Evolutionary conservation across 176 grass and related monocot genomes (phyloP).

Genomic region (Triticum turgidum): DNA sequence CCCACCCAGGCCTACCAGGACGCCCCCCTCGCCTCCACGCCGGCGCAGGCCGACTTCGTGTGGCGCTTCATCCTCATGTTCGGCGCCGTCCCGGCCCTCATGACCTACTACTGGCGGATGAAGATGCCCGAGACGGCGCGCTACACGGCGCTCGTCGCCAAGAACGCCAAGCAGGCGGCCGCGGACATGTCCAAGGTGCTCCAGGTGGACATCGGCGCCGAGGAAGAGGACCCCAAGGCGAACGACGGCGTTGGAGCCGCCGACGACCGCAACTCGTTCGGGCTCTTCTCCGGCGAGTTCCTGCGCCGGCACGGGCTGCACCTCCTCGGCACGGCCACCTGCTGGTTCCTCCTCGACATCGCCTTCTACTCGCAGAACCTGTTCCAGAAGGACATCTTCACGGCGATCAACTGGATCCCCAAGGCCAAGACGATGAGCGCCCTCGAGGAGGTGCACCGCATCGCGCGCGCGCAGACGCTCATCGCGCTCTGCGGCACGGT

Average conservation of each 20-base stretch:
- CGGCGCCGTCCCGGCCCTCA: slow-evolving; percentile 60
- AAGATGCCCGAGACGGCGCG: slow-evolving; percentile 86
- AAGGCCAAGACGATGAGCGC: slow-evolving; percentile 51
- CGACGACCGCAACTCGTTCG: slow-evolving; percentile 24
- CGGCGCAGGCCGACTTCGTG: slow-evolving; percentile 56
- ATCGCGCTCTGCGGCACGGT: slow-evolving; percentile 72
- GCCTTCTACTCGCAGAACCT: slow-evolving; percentile 91
- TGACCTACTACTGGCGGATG: slow-evolving; percentile 82
- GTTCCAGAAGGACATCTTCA: slow-evolving; percentile 84
- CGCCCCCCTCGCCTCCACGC: slow-evolving; percentile 36
- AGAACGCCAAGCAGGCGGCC: slow-evolving; percentile 63
- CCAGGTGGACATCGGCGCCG: slow-evolving; percentile 44
- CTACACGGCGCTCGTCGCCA: slow-evolving; percentile 72
- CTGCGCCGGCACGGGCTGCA: slow-evolving; percentile 48
- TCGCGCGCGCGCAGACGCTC: slow-evolving; percentile 63
- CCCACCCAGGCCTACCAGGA: slow-evolving; percentile 32
- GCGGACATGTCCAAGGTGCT: slow-evolving; percentile 70
- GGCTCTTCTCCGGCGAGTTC: slow-evolving; percentile 53
- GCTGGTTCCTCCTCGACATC: slow-evolving; percentile 75
- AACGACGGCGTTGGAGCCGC: too few relatives aligned
- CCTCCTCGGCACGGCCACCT: slow-evolving; percentile 39
- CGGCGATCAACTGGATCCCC: slow-evolving; percentile 51
- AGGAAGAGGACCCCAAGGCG: background rate
- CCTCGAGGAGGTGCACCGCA: slow-evolving; percentile 51
- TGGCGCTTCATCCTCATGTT: slow-evolving; percentile 83